Percentiles rank a stretch among this genome's conserved stretches.
These are phyloP conservation scores for Pilobolus umbonatus DNA, from an alignment of 192 early-diverging fungal species.

Conservation along the genomic window DNA sequence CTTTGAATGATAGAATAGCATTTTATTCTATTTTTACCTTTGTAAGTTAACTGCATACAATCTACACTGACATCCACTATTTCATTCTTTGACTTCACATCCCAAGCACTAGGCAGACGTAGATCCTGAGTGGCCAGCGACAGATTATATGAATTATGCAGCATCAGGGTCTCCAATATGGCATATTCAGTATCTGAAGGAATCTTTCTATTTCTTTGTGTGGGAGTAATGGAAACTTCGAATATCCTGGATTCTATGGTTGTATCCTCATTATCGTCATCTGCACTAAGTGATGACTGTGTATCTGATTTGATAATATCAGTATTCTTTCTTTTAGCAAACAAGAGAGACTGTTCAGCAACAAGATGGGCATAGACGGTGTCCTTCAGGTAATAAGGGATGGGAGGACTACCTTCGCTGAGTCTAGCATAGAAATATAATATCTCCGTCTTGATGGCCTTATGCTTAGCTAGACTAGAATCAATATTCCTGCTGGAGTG, in stretches of 20 bases:
- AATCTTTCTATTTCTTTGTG: neutral
- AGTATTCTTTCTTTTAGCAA: neutral
- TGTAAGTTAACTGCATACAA: slow-evolving; percentile 44
- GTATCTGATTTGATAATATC: too few species aligned
- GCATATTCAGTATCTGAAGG: neutral
- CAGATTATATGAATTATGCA: neutral
- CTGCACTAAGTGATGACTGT: neutral
- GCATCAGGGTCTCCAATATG: neutral
- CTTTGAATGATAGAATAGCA: neutral
- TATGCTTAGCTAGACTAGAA: neutral
- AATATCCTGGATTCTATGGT: neutral
- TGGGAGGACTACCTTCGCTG: neutral
- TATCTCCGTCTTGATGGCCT: slow-evolving; percentile 4
- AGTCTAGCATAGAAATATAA: slow-evolving; percentile 10
- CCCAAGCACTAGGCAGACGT: slow-evolving; percentile 55
- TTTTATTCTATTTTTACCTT: slow-evolving; percentile 29
- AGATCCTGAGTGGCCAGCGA: slow-evolving; percentile 10
- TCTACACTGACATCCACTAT: slow-evolving; percentile 41
- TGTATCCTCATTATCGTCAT: neutral
- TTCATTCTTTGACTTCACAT: slow-evolving; percentile 50
- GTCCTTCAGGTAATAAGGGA: neutral
- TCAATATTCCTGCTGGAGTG: neutral
- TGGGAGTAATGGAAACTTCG: too few species aligned
- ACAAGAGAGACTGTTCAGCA: neutral
- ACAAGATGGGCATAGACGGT: slow-evolving; percentile 3